Evolutionary conservation across 202 grass and related monocot genomes (phyloP).

Genomic region (Saccharum hybrid): DNA sequence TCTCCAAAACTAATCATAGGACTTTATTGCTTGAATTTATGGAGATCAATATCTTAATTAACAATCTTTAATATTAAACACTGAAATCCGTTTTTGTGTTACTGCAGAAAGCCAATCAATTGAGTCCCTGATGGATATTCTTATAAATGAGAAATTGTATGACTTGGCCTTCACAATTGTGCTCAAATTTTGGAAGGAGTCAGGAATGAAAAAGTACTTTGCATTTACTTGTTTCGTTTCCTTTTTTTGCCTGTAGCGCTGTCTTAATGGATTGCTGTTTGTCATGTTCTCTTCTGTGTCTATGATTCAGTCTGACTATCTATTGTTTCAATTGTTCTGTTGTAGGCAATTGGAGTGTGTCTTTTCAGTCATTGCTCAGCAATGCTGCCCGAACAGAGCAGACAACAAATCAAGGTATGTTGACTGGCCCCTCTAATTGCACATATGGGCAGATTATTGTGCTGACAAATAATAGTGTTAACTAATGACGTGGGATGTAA

Average conservation of each 20-base stretch:
- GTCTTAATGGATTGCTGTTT: constrained; percentile 26
- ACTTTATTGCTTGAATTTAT: constrained; percentile 22
- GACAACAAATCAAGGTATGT: constrained; percentile 58
- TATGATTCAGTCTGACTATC: constrained; percentile 39
- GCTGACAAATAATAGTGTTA: background rate
- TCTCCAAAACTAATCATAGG: constrained; percentile 9
- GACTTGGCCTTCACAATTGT: constrained; percentile 86
- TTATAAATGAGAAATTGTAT: constrained; percentile 84
- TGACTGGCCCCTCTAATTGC: constrained; percentile 15
- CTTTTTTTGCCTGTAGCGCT: constrained; percentile 36
- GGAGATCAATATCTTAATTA: constrained; percentile 30
- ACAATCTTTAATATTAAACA: constrained; percentile 23
- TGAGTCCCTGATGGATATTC: constrained; percentile 69
- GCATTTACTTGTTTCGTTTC: constrained; percentile 21
- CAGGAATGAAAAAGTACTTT: constrained; percentile 72
- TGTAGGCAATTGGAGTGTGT: constrained; percentile 79
- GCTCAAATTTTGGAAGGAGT: constrained; percentile 87
- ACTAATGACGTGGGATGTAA: background rate
- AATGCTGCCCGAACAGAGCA: constrained; percentile 71
- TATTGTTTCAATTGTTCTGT: constrained; percentile 33
- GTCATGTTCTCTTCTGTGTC: constrained; percentile 2
- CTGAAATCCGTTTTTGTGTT: constrained; percentile 11
- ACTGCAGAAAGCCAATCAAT: constrained; percentile 69
- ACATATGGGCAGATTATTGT: constrained; percentile 7
- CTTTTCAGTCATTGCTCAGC: constrained; percentile 78